These are phyloP conservation scores for Geotrichum australiense DNA, from an alignment of 1,139 yeast genomes.

Conservation along the genomic window DNA sequence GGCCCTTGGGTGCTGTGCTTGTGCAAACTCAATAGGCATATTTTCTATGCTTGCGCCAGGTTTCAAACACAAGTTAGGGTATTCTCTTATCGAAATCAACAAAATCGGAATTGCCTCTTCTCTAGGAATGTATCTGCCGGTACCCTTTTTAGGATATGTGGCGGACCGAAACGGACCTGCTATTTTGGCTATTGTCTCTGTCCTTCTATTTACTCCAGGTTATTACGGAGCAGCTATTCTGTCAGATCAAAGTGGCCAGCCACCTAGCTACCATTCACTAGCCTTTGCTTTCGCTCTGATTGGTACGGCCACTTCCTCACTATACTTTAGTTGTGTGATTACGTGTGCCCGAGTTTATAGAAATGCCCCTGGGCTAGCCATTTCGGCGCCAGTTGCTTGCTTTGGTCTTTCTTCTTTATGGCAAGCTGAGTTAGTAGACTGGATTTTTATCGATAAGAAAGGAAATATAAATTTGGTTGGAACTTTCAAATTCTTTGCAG, in stretches of 20 bases:
- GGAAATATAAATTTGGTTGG: slow-evolving; percentile 42
- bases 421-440: slow-evolving; percentile 35
- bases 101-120: slow-evolving; percentile 68
- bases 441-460: slow-evolving; percentile 34
- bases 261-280: slow-evolving; percentile 13
- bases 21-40: slow-evolving; percentile 74
- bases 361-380: slow-evolving; percentile 65
- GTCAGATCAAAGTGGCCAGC: neutral
- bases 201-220: slow-evolving; percentile 64
- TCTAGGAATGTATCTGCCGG: slow-evolving; percentile 76
- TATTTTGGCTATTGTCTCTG: slow-evolving; percentile 55
- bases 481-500: slow-evolving; percentile 54
- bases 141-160: slow-evolving; percentile 74
- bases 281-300: slow-evolving; percentile 44
- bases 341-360: slow-evolving; percentile 85
- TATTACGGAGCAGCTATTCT: slow-evolving; percentile 47
- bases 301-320: slow-evolving; percentile 76
- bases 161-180: slow-evolving; percentile 87
- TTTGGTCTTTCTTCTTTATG: slow-evolving; percentile 75
- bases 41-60: slow-evolving; percentile 74
- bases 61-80: slow-evolving; percentile 51
- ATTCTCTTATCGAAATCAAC: slow-evolving; percentile 68
- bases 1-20: slow-evolving; percentile 43
- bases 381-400: slow-evolving; percentile 80
- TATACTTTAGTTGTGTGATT: slow-evolving; percentile 68